Base-by-base conservation (phyloP, 163 green algal genomes). In the Scenedesmus sp. region DNA sequence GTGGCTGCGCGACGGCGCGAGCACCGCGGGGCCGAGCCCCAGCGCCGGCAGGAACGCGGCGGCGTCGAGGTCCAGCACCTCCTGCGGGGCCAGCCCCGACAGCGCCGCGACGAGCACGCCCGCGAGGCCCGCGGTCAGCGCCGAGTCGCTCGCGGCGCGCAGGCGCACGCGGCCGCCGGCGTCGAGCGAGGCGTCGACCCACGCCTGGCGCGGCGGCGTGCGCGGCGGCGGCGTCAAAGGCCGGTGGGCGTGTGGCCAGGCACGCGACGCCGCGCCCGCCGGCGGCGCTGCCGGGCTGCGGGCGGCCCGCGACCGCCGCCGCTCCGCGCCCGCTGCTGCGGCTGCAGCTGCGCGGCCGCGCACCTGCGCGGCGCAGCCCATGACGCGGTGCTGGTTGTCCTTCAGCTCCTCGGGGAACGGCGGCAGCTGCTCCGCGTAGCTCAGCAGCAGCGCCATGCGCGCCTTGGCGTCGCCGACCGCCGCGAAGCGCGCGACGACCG, bases 361-460 rank as follows among this genome's bases (percentile, higher is more conserved):
- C 58, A 91, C 87, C 84, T 95, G 89, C 3, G 94, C 82, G 5
- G 92, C 93, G 87, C 94, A 98, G 24, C 94, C 94, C 89, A 97
- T 95, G 11, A 98, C 93, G 11, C 92, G 85, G 71, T 97, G 96
- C 31, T 83, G 82, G 2, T 81, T 45, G 6, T 45, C 78, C 63
- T 87, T 86, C 0, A 78, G 36, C 4, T 74, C 67, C 20, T 82
- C 79, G 13, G 86, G 69, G 44, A 94, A 84, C 0, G 58, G 18
- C 0, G 85, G 66, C 57, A 92, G 60, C 22, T 26, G 14, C 33
- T 81, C 67, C 4, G 85, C 89, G 42, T 85, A 88, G 24, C 83
- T 18, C 6, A 94, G 67, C 39, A 97, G 83, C 77, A 91, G 57
- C 54, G 77, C 66, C 13, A 84, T 83, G 6, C 84, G 84, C 60